Percentiles rank a stretch among this genome's conserved stretches.
phyloP scores from a whole-genome alignment of 73 alveolate species.

The Tetrahymena elliotti region DNA sequence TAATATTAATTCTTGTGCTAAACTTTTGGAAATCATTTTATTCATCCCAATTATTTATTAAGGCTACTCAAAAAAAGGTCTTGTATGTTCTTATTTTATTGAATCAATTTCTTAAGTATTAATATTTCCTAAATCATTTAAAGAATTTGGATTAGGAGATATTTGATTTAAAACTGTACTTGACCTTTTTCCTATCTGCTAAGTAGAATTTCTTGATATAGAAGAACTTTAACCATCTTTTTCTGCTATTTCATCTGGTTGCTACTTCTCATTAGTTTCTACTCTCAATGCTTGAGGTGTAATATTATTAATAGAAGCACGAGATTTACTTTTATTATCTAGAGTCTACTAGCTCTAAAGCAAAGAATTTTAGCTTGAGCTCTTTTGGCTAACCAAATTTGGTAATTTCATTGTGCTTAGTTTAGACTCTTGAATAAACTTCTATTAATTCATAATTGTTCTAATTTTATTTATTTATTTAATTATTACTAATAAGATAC shows the following conservation, averaged over 20 bases:
- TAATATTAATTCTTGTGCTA: neutral
- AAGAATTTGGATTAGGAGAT: neutral
- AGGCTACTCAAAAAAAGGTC: neutral
- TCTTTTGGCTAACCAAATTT: neutral
- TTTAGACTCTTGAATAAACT: neutral
- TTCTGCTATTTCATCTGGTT: neutral
- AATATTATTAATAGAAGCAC: neutral
- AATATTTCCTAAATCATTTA: neutral
- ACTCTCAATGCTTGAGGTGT: neutral
- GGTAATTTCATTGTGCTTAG: neutral
- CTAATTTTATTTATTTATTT: neutral
- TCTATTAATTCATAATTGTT: neutral
- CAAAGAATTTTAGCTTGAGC: neutral
- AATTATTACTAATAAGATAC: too few species aligned
- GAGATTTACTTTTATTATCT: neutral
- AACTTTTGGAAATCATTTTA: neutral
- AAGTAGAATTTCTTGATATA: neutral
- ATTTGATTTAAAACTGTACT: neutral
- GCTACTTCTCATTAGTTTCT: neutral
- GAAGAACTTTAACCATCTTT: too few species aligned
- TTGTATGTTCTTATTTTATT: neutral
- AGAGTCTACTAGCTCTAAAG: neutral
- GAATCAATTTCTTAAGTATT: neutral
- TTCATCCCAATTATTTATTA: neutral
- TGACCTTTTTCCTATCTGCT: neutral